Base-by-base conservation (phyloP, 768 basidiomycete species). In the Tephrocybe rancida region DNA sequence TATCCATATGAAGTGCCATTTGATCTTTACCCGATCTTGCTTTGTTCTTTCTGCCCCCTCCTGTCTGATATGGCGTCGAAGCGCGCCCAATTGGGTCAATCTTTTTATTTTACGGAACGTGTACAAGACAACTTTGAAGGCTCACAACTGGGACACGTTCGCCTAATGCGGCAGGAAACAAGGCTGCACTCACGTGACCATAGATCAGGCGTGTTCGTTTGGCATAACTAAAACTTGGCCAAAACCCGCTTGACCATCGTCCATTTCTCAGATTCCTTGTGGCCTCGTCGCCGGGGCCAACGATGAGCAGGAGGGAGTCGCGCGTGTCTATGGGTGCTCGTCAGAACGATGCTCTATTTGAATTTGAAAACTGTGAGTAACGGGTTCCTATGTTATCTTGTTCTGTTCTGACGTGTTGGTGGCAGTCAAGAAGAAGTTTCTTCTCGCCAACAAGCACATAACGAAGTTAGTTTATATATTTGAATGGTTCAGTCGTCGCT, bases 341-440 rank as follows among this genome's bases (percentile, higher is more conserved):
- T 61, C 89, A 90, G 73, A 87, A 83, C 67, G 90, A 92, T 71
- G 86, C 90, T 43, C 75, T 93, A 38, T 79, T 86, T 56, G 91
- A 93, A 65, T 92, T 91, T 62, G 91, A 93, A 73, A 88, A 82
- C 64, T 91, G 90, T 93, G 70, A 63, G 90, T 80, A 35, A 54
- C 43, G 58, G n/a, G 57, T 42, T 35, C 49, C 50, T 46, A 54
- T 45, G 30, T 45, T 49, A 55, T 47, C 51, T 42, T 47, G 54
- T 50, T 35, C 55, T 54, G 55, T 49, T 52, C 66, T 67, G 58
- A 64, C 56, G 53, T 54, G 66, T 34, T 63, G 64, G 69, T 77
- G 69, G 69, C 67, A 93, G 91, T 92, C 78, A 92, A 92, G 85
- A 91, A 90, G 85, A 92, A 91, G 74, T 92, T 92, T 64, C 78